Evolutionary conservation across 805 yeast genomes (phyloP).

Genomic region (Saccharomycopsis sp.): DNA sequence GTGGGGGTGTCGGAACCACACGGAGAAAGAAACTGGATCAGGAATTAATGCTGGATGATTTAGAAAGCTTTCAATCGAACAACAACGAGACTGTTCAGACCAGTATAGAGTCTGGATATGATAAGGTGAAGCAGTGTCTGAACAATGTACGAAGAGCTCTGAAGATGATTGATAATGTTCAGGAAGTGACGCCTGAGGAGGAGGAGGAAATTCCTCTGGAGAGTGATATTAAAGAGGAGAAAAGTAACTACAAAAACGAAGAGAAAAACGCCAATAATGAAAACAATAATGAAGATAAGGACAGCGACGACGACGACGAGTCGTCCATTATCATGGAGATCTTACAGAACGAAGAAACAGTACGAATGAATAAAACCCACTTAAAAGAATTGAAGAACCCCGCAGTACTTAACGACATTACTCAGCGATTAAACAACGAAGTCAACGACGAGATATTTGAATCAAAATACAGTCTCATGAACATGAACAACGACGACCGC

Average conservation of each 20-base stretch:
- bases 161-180: background rate
- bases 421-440: slow-evolving; percentile 17
- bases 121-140: background rate
- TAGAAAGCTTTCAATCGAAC: background rate
- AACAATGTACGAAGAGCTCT: background rate
- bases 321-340: background rate
- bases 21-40: background rate
- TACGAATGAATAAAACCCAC: background rate
- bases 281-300: background rate
- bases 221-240: background rate
- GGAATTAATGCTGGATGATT: background rate
- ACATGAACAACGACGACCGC: background rate
- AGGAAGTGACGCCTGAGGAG: background rate
- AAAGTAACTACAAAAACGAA: background rate
- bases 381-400: slow-evolving; percentile 8
- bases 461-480: background rate
- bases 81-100: background rate
- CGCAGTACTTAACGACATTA: slow-evolving; percentile 2
- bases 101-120: background rate
- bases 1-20: background rate
- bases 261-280: background rate
- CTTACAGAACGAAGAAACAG: background rate
- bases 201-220: background rate
- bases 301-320: background rate
- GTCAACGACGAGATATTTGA: slow-evolving; percentile 16